These are phyloP conservation scores for Ehretia macrophylla DNA, from an alignment of 257 asterid species.

Conservation along the genomic window DNA sequence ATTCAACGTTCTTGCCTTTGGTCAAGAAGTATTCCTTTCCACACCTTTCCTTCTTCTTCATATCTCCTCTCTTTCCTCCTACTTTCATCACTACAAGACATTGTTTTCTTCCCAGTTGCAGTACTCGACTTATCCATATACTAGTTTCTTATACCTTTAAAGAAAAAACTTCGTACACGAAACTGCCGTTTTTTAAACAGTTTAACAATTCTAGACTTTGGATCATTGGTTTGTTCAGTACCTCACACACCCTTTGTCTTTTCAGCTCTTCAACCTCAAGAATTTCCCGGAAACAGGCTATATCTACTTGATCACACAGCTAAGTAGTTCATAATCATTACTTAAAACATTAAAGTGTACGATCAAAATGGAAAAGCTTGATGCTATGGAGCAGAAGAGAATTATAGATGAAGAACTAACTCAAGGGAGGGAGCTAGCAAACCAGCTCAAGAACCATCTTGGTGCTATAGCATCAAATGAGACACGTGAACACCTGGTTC, in stretches of 20 bases:
- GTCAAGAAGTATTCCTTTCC: conserved; percentile 9
- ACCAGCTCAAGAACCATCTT: conserved; percentile 47
- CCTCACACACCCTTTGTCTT: background rate
- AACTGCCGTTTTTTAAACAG: too few species aligned
- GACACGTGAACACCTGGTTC: conserved; percentile 35
- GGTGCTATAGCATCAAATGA: conserved; percentile 23
- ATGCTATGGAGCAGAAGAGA: conserved; percentile 21
- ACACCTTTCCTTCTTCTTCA: conserved; percentile 19
- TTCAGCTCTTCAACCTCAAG: background rate
- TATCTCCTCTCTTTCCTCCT: conserved; percentile 16
- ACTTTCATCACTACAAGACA: conserved; percentile 2
- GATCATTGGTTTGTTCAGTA: too few species aligned
- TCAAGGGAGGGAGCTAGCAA: conserved; percentile 68
- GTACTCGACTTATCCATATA: background rate
- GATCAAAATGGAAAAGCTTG: conserved; percentile 44
- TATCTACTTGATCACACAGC: background rate
- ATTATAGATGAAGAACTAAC: conserved; percentile 43
- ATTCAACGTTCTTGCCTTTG: background rate
- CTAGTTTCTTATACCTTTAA: too few species aligned
- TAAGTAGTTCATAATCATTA: too few species aligned
- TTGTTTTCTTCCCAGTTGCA: background rate
- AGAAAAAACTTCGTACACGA: too few species aligned
- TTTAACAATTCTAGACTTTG: too few species aligned
- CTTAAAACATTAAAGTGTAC: too few species aligned
- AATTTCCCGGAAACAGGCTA: background rate